These are phyloP conservation scores for Mortierella sp. DNA, from an alignment of 371 early-diverging fungal genomes.

Conservation along the genomic window DNA sequence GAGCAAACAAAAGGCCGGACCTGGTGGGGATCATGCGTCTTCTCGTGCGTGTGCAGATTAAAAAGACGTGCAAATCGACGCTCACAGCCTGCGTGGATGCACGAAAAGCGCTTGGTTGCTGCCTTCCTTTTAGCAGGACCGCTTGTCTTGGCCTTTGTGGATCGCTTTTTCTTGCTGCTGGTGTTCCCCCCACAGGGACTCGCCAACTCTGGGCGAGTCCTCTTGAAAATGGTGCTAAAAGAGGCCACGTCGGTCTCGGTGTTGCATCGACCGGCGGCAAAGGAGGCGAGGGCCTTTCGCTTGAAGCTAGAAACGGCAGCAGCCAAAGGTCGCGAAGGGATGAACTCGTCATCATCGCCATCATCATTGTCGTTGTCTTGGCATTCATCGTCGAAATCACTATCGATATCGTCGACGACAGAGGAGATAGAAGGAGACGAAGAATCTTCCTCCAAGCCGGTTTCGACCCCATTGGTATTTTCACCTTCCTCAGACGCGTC, in stretches of 20 bases:
- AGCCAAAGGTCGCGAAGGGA: slow-evolving; percentile 14
- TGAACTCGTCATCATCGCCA: slow-evolving; percentile 12
- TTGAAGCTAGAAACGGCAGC: slow-evolving; percentile 12
- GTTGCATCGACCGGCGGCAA: neutral
- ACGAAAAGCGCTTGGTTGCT: slow-evolving; percentile 52
- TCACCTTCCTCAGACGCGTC: no score
- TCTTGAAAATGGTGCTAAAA: slow-evolving; percentile 14
- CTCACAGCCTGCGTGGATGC: slow-evolving; percentile 60
- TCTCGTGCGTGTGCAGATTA: slow-evolving; percentile 77
- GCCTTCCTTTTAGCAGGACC: neutral
- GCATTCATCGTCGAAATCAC: neutral
- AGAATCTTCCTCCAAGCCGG: neutral
- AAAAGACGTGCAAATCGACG: slow-evolving; percentile 72
- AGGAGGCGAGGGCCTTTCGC: slow-evolving; percentile 16
- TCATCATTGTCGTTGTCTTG: slow-evolving; percentile 6
- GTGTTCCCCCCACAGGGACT: slow-evolving; percentile 36
- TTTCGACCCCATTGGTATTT: neutral
- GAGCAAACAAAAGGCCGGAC: slow-evolving; percentile 67
- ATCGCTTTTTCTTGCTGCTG: neutral
- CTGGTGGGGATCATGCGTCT: slow-evolving; percentile 74
- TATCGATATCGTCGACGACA: neutral
- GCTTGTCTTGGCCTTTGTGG: neutral
- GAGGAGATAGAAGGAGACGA: neutral
- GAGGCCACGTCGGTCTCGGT: neutral
- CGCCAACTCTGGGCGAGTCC: slow-evolving; percentile 46